phyloP scores from a whole-genome alignment of 305 asterid species.

The Solanum chacoense region DNA sequence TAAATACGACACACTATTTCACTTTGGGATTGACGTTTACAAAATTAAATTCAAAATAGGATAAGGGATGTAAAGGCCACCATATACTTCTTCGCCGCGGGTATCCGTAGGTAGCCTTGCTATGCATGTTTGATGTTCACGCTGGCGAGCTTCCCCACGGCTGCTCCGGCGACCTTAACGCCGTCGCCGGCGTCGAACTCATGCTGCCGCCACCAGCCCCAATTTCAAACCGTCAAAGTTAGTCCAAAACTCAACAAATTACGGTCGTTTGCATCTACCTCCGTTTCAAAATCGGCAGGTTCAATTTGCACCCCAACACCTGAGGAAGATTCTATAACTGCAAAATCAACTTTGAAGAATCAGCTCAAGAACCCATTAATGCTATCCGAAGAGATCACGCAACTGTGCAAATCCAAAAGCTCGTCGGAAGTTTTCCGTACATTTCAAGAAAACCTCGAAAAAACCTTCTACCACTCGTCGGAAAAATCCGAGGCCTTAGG shows the following conservation, averaged over 20 bases:
- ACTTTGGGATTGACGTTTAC: background rate
- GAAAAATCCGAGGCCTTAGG: conserved; percentile 7
- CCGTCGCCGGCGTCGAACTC: background rate
- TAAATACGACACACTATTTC: background rate
- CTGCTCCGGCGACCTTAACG: background rate
- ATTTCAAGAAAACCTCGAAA: background rate
- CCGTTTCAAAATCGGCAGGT: background rate
- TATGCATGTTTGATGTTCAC: background rate
- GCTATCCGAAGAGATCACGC: conserved; percentile 3
- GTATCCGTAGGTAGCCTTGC: background rate
- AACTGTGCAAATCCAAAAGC: conserved; percentile 6
- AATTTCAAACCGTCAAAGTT: background rate
- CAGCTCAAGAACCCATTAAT: background rate
- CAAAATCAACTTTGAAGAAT: background rate
- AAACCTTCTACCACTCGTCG: background rate
- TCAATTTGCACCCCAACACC: background rate
- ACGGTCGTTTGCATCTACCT: background rate
- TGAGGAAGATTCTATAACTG: background rate
- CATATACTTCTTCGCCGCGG: background rate
- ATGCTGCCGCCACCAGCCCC: background rate
- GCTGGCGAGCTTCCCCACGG: background rate
- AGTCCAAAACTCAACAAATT: background rate
- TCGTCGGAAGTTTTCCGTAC: conserved; percentile 1
- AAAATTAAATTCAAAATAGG: background rate
- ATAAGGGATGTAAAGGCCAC: background rate